phyloP scores from a whole-genome alignment of 495 filamentous ascomycete genomes.

The Penicillium samsonianum region DNA sequence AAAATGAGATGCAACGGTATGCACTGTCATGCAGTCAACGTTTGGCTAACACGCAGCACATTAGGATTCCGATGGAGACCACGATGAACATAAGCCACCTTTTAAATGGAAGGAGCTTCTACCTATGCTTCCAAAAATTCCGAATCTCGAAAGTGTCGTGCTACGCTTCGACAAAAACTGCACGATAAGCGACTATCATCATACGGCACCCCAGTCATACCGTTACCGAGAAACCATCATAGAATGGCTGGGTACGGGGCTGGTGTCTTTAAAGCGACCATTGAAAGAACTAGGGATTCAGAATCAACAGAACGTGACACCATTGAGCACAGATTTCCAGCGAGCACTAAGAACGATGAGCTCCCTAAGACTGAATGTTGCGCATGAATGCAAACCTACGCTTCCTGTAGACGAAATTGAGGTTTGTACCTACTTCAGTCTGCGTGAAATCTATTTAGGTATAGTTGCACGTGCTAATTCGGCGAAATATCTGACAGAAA shows the following conservation, averaged over 20 bases:
- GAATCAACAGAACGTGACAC: constrained; percentile 21
- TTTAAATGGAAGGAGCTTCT: background rate
- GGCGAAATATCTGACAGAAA: background rate
- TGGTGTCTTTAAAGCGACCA: constrained; percentile 13
- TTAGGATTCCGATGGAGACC: background rate
- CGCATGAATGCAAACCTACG: constrained; percentile 13
- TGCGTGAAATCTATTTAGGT: too few species aligned
- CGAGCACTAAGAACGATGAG: constrained; percentile 12
- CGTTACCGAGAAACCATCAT: constrained; percentile 20
- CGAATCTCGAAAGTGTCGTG: constrained; percentile 20
- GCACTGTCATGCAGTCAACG: background rate
- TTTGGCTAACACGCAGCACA: background rate
- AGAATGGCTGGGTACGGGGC: constrained; percentile 5
- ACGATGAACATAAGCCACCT: background rate
- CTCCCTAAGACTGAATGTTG: constrained; percentile 25
- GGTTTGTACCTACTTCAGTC: too few species aligned
- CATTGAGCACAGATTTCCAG: constrained; percentile 9
- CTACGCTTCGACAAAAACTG: constrained; percentile 25
- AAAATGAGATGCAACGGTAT: too few species aligned
- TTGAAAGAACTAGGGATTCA: constrained; percentile 23
- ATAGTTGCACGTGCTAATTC: too few species aligned
- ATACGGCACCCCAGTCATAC: constrained; percentile 7
- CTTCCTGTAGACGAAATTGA: constrained; percentile 21
- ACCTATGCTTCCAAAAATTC: constrained; percentile 5
- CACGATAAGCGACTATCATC: too few species aligned